phyloP scores from a whole-genome alignment of 164 flowering plant genomes.

The Nymphaea colorata region DNA sequence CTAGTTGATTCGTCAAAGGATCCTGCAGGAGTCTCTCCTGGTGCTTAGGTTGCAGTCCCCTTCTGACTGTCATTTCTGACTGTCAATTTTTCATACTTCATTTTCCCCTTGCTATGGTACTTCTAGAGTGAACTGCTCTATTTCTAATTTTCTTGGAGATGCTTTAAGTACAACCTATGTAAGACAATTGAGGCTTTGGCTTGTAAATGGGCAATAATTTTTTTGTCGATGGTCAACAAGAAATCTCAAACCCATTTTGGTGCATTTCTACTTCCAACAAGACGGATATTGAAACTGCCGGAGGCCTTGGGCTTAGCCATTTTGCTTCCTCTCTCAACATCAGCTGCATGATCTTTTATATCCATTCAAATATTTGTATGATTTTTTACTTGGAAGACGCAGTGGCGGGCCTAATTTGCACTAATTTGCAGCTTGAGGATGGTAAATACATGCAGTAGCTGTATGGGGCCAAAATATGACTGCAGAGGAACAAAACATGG shows the following conservation, averaged over 20 bases:
- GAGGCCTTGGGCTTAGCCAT: no score
- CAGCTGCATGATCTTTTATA: not conserved
- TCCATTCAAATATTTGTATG: not conserved
- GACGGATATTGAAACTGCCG: not conserved
- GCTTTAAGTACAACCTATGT: not conserved
- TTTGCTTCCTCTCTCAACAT: no score
- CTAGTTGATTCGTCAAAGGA: slow-evolving; percentile 89
- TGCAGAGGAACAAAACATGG: no score
- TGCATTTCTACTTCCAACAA: not conserved
- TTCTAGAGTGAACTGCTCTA: not conserved
- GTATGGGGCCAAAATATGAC: no score
- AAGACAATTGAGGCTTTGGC: not conserved
- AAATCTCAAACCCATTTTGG: not conserved
- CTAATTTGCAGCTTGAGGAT: no score
- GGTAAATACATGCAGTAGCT: no score
- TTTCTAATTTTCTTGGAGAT: not conserved
- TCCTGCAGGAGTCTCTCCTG: slow-evolving; percentile 89
- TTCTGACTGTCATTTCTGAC: not conserved
- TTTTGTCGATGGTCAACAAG: no score
- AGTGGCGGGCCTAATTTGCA: no score
- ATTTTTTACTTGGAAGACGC: no score
- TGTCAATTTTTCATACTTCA: not conserved
- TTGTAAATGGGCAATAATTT: not conserved
- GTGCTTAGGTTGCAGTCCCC: slow-evolving; percentile 34
- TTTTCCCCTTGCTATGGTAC: not conserved